Evolutionary conservation across 768 basidiomycete species (phyloP), one percentile per base, ranked within the genome.

Genomic region (Trametes cubensis): DNA sequence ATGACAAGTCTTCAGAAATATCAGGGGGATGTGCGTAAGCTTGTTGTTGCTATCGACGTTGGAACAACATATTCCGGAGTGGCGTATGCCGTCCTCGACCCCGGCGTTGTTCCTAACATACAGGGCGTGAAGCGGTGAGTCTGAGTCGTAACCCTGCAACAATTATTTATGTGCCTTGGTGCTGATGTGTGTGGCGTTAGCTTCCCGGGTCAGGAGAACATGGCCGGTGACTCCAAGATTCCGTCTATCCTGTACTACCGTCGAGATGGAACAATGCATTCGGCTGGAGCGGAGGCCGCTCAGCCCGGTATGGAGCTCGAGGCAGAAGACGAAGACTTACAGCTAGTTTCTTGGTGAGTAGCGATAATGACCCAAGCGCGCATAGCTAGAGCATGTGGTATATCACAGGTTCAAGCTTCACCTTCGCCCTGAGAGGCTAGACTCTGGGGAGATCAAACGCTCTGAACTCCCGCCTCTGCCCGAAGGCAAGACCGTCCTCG

Each of bases 61-160:
- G 83, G 83, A 8, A 84, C 80, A 1, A 84, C 81, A 2, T 82
- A 71, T 49, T 83, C 82, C 38, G 81, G 81, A 4, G 73, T 83
- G 10, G 80, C 79, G 0, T 83, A 83, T 61, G 72, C 70, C 38
- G 67, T 77, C 46, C 71, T 78, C 4, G 73, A 77, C 58, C 76
- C 77, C 6, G 76, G 76, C 0, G 69, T 72, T 34, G 61, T 72
- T 10, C 74, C 77, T 18, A 64, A 66, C 39, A 71, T 79, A 21
- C 80, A 87, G 62, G 86, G 87, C 26, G 86, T 72, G 4, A 69
- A 66, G 7, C 50, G 67, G 78, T 75, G 25, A 41, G 69, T 6
- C 25, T 30, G 10, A 34, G 21, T 4, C 5, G 20, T 23, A 34
- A 2, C 13, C 15, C 18, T 44, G 20, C 13, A 20, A 15, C 15